Evolutionary conservation across 306 rosid species (phyloP), one percentile per base, ranked within the genome.

Genomic region (Citrullus amarus): DNA sequence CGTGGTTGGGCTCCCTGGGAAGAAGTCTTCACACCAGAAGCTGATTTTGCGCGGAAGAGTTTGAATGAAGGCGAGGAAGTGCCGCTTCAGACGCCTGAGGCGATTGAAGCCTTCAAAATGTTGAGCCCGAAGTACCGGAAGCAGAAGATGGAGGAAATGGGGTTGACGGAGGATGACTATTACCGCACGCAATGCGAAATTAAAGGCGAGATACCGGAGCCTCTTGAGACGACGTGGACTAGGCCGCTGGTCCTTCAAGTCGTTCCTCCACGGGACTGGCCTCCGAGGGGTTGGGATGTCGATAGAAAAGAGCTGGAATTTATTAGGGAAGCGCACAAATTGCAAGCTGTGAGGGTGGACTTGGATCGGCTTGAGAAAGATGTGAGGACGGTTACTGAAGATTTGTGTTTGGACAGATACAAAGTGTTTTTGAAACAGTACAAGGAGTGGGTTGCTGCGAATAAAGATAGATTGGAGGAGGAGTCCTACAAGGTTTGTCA

Each of bases 1-100:
- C 96, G 97, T 1, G 97, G 97, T 1, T 95, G 98, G 98, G 98
- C 97, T 22, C 98, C 98, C 0, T 95, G 98, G 98, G 98, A 95
- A 39, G 98, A 95, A 66, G 82, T 95, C 46, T 91, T 95, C 79
- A 66, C 97, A 3, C 97, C 97, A 0, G 98, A 95, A 75, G 98
- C 88, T 2, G 88, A 92, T 63, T 95, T 95, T 79, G 98, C 98
- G 2, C 90, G 93, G 3, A 86, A 88, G 84, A 87, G 92, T 79
- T 87, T 95, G 78, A 89, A 92, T 81, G 98, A 95, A 81, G 98
- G 98, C 16, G 97, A 92, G 73, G 98, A 95, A 72, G 93, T 95
- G 11, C 82, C 97, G 22, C 96, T 95, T 9, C 84, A 84, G n/a
- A 61, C 92, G 3, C 97, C 97, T 0, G 97, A 92, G 66, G 90